phyloP scores from a whole-genome alignment of 495 filamentous ascomycete species.

The Amorphotheca resinae region DNA sequence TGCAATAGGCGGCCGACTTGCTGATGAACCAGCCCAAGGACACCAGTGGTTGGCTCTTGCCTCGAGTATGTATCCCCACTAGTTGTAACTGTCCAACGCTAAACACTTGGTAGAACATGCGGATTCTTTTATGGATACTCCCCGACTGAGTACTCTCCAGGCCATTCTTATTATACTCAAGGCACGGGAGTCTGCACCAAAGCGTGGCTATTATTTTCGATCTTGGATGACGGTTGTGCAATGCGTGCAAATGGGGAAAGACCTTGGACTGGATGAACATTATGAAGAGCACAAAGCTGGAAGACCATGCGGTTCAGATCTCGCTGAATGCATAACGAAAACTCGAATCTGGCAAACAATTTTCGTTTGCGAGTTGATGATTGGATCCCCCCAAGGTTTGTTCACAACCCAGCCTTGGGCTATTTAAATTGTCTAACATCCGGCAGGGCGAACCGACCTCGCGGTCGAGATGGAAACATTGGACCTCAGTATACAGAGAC shows the following conservation, averaged over 20 bases:
- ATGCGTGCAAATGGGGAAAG: conserved; percentile 83
- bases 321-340: conserved; percentile 68
- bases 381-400: conserved; percentile 75
- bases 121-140: conserved; percentile 92
- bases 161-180: conserved; percentile 81
- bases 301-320: conserved; percentile 50
- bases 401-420: conserved; percentile 29
- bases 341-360: conserved; percentile 87
- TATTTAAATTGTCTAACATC: conserved; percentile 23
- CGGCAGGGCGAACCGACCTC: conserved; percentile 67
- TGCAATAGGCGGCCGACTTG: conserved; percentile 73
- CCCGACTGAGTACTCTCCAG: conserved; percentile 86
- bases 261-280: conserved; percentile 85
- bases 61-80: conserved; percentile 48
- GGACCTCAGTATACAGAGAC: conserved; percentile 55
- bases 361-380: conserved; percentile 81
- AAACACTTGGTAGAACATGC: conserved; percentile 53
- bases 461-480: conserved; percentile 64
- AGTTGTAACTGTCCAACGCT: not conserved
- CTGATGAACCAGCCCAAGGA: conserved; percentile 71
- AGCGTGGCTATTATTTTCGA: conserved; percentile 90
- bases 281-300: conserved; percentile 61
- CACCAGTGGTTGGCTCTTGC: conserved; percentile 92
- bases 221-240: conserved; percentile 97
- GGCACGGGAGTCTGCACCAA: conserved; percentile 80